Evolutionary conservation across 441 rosid species (phyloP).

Genomic region (Geranium incanum): DNA sequence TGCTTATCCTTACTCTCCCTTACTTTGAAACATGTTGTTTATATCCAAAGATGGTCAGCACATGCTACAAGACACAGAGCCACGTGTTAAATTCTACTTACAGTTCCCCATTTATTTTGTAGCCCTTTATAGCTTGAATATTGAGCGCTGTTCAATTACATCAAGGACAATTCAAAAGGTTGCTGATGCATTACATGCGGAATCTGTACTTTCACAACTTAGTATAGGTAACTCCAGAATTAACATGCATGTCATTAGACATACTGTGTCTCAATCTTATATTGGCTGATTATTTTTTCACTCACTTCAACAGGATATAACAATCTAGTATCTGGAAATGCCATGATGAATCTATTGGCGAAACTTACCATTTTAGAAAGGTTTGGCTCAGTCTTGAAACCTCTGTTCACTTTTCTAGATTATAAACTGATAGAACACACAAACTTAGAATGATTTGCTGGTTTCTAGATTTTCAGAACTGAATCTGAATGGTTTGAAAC

Average conservation of each 20-base stretch:
- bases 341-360: slow-evolving; percentile 48
- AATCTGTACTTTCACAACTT: slow-evolving; percentile 66
- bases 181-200: slow-evolving; percentile 56
- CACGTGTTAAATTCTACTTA: slow-evolving; percentile 8
- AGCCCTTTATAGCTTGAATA: slow-evolving; percentile 81
- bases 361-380: slow-evolving; percentile 62
- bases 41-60: slow-evolving; percentile 3
- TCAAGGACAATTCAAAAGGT: slow-evolving; percentile 83
- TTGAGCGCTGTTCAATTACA: slow-evolving; percentile 80
- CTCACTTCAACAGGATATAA: slow-evolving; percentile 54
- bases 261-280: slow-evolving; percentile 12
- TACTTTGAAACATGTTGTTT: slow-evolving; percentile 8
- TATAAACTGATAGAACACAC: background rate
- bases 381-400: slow-evolving; percentile 27
- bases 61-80: background rate
- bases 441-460: slow-evolving; percentile 13
- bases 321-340: slow-evolving; percentile 57
- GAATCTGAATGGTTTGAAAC: slow-evolving; percentile 66
- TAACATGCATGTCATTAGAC: slow-evolving; percentile 18
- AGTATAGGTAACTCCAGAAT: slow-evolving; percentile 47
- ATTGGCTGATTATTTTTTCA: slow-evolving; percentile 13
- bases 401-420: background rate
- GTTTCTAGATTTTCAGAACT: slow-evolving; percentile 64
- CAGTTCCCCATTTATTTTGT: slow-evolving; percentile 18
- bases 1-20: slow-evolving; percentile 10